Base-by-base conservation (phyloP, 2,329 filamentous ascomycete species). In the Dothidotthia symphoricarpi region DNA sequence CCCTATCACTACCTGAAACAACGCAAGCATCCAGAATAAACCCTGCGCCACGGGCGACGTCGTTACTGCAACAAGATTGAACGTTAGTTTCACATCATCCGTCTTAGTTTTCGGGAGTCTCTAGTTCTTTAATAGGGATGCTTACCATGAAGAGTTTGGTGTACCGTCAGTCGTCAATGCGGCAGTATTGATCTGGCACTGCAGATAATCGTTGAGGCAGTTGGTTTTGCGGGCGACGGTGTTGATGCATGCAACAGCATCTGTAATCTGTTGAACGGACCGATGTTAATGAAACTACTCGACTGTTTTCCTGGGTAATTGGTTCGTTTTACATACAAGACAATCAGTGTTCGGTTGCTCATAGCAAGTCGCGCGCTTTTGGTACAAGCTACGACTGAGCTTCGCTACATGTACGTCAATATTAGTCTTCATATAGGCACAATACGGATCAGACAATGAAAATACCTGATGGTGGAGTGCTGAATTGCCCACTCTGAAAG, bases 161-260 rank as follows among this genome's bases (percentile, higher is more conserved):
- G 16, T 34, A 29, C 41, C 41, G 27, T 40, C 34, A 17, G 41
- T 45, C n/a, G 36, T 40, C 41, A 45, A 27, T 27, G 14, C 37
- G 24, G 29, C 30, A 38, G 25, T 34, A 29, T 31, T 32, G 27
- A 40, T 31, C 31, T 45, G 34, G 37, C 41, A 45, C 34, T 45
- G 41, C 34, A 34, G 16, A 33, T 45, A 41, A 24, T 17, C 27
- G 31, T 32, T 17, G 17, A 10, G 11, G 31, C 32, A 41, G 30
- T 41, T 36, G 31, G 17, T 45, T 17, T 39, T 45, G 37, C 41
- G 41, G 34, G 41, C 41, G 28, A 45, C 41, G 22, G 36, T 36
- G 34, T 45, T 45, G 30, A 45, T 26, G 28, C 41, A 45, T 37
- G 36, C 41, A 36, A 45, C 41, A 45, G 41, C 37, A 36, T 40